A percentile compares a stretch with the other conserved stretches of the same genome.
Conservation (phyloP, 805 yeast species). For the Helenozyma rhizophorensis region DNA sequence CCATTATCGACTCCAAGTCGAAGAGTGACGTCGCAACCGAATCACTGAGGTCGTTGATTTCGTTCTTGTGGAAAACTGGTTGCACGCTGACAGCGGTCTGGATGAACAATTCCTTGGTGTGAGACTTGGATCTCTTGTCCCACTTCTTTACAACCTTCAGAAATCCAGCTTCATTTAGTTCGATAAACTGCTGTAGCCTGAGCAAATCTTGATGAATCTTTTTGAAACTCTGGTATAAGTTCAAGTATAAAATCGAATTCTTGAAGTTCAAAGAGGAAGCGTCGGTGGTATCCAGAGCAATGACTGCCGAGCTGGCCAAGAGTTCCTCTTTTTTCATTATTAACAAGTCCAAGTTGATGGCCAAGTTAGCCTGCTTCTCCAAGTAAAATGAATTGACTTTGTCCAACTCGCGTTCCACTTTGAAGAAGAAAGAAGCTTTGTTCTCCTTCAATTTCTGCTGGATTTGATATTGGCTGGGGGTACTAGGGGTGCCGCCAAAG, state of each 20-base stretch:
- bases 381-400: constrained; percentile 90
- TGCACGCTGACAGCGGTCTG: constrained; percentile 93
- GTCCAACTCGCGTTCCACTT: constrained; percentile 90
- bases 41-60: constrained; percentile 81
- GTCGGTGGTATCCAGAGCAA: constrained; percentile 9
- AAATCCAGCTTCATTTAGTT: constrained; percentile 92
- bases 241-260: constrained; percentile 72
- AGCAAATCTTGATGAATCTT: constrained; percentile 86
- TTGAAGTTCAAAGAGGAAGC: constrained; percentile 37
- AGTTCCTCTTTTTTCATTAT: constrained; percentile 62
- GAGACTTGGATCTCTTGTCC: constrained; percentile 95
- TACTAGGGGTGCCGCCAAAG: constrained; percentile 13
- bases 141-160: constrained; percentile 94
- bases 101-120: constrained; percentile 86
- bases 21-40: constrained; percentile 59
- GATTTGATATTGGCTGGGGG: constrained; percentile 28
- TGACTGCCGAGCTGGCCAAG: constrained; percentile 24
- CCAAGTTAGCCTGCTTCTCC: constrained; percentile 85
- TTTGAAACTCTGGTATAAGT: constrained; percentile 83
- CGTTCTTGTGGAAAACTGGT: constrained; percentile 90
- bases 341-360: constrained; percentile 71
- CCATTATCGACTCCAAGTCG: constrained; percentile 63
- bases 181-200: constrained; percentile 88
- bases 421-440: constrained; percentile 84
- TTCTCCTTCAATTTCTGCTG: constrained; percentile 68